Evolutionary conservation across 2,329 filamentous ascomycete species (phyloP), one percentile per base, ranked within the genome.

Genomic region (Cryphonectria japonica): DNA sequence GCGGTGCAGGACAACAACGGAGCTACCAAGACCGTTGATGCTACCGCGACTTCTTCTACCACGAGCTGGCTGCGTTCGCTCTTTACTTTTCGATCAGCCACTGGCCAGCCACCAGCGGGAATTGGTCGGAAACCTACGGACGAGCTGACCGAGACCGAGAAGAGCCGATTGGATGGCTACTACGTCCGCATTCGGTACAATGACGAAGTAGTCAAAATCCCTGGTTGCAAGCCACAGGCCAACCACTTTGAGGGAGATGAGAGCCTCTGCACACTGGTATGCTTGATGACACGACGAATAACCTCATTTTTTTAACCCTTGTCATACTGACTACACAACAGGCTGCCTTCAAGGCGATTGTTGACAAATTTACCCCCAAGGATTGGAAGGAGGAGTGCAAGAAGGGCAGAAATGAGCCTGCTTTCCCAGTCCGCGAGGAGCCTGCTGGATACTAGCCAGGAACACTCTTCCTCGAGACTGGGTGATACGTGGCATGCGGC

Each of bases 181-280:
- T 99, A 92, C 80, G 95, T 99, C 19, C 90, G 96, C 26, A 80
- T 99, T 71, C 88, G 95, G 66, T 99, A 97, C 81, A 99, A 99
- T 76, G 96, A 98, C 79, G 85, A 87, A 68, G 88, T 94, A 3
- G 89, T 98, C 78, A 89, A 86, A 19, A 86, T 99, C 26, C 95
- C 95, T 0, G 95, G 93, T 2, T 99, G 96, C 80, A 89, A 87
- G 75, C 82, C 86, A 13, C 81, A 85, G 0, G 93, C 94, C 8
- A 97, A 95, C 72, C 96, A 99, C 81, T 85, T 97, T 2, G 88
- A 93, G 0, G 94, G 94, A 0, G 93, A 98, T 76, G 91, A 94
- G 75, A 93, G 89, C 37, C 95, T 98, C 77, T 99, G 96, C 82
- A 98, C 95, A 0, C 81, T 99, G 76, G 91, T 93, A 84, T 80